Percentiles rank a stretch among this genome's conserved stretches.
phyloP scores from a whole-genome alignment of 2,329 filamentous ascomycete genomes.

The Pseudogymnoascus sp. region DNA sequence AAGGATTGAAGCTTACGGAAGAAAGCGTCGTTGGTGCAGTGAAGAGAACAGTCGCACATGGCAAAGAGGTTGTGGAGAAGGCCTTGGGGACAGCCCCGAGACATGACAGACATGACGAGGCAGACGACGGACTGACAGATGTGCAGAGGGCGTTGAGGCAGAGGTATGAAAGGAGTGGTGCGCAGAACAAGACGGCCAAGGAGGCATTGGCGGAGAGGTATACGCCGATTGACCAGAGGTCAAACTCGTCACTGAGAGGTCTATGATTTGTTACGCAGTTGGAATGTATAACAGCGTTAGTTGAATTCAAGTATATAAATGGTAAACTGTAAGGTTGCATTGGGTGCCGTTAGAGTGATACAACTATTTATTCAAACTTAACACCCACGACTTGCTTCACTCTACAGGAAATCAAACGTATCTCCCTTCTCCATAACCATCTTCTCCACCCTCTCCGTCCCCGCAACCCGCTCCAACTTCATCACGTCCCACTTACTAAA shows the following conservation, averaged over 20 bases:
- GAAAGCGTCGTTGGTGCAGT: constrained; percentile 34
- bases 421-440: constrained; percentile 81
- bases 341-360: not conserved
- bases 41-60: constrained; percentile 31
- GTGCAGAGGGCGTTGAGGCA: constrained; percentile 45
- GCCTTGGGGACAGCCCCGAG: constrained; percentile 34
- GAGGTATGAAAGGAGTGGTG: constrained; percentile 40
- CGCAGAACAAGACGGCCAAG: constrained; percentile 42
- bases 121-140: constrained; percentile 17
- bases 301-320: constrained; percentile 10
- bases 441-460: constrained; percentile 68
- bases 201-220: constrained; percentile 51
- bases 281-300: not conserved
- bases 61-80: constrained; percentile 32
- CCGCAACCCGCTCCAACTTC: constrained; percentile 82
- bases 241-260: constrained; percentile 31
- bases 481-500: constrained; percentile 87
- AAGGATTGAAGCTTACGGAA: constrained; percentile 26
- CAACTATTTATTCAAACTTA: not conserved
- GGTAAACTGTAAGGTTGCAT: not conserved
- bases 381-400: not conserved
- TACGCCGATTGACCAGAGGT: constrained; percentile 35
- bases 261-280: constrained; percentile 19
- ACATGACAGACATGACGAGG: constrained; percentile 42
- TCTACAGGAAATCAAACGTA: constrained; percentile 80